A percentile compares a stretch with the other conserved stretches of the same genome.
phyloP scores from a whole-genome alignment of 257 asterid genomes.

The Penstemon davidsonii region DNA sequence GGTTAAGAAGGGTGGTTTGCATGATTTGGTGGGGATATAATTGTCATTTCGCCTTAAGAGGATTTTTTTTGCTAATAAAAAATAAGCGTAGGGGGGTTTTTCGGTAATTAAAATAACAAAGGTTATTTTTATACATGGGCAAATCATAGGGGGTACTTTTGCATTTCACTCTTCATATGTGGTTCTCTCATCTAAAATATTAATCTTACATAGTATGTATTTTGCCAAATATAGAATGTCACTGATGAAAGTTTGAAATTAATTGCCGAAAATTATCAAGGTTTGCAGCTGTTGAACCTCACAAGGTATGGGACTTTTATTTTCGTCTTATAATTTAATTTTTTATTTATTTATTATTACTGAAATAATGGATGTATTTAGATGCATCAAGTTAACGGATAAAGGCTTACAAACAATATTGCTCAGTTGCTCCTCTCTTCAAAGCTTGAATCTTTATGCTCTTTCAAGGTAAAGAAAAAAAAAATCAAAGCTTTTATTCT shows the following conservation, averaged over 20 bases:
- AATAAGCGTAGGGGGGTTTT: too few species aligned
- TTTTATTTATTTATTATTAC: not conserved
- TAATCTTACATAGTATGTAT: slow-evolving; percentile 33
- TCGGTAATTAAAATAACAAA: too few species aligned
- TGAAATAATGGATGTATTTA: slow-evolving; percentile 28
- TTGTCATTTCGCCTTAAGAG: too few species aligned
- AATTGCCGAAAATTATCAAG: slow-evolving; percentile 66
- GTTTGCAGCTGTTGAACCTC: slow-evolving; percentile 65
- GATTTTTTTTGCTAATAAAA: too few species aligned
- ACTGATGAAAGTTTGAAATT: slow-evolving; percentile 67
- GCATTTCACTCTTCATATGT: not conserved
- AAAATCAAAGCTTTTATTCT: not conserved
- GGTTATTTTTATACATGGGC: too few species aligned
- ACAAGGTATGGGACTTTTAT: slow-evolving; percentile 56
- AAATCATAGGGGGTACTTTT: too few species aligned
- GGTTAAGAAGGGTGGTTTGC: too few species aligned
- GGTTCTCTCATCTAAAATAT: slow-evolving; percentile 25
- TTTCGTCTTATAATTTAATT: not conserved
- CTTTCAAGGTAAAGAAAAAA: slow-evolving; percentile 71
- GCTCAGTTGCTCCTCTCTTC: slow-evolving; percentile 66
- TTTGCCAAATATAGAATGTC: slow-evolving; percentile 57
- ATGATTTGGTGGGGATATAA: too few species aligned
- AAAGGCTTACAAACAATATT: slow-evolving; percentile 67
- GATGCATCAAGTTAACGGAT: slow-evolving; percentile 89
- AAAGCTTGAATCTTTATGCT: slow-evolving; percentile 87